Evolutionary conservation across 768 basidiomycete species (phyloP).

Genomic region (Tricholoma furcatifolium): DNA sequence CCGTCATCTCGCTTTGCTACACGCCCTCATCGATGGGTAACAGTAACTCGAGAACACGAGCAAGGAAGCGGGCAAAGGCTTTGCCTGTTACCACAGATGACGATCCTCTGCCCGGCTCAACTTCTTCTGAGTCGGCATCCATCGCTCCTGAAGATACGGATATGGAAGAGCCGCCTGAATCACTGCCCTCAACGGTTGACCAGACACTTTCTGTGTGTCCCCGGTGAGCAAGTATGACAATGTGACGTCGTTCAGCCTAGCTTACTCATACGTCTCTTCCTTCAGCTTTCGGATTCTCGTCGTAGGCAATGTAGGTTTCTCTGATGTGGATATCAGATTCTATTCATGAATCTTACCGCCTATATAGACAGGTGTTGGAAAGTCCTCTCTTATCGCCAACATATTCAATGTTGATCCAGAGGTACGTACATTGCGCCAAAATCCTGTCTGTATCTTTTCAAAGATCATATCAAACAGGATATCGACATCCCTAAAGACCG

Average conservation of each 20-base stretch:
- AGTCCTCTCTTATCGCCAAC: not conserved
- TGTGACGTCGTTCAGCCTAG: not conserved
- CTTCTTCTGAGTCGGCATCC: not conserved
- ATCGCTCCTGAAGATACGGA: too few species aligned
- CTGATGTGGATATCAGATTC: not conserved
- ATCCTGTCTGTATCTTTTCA: not conserved
- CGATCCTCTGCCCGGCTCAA: too few species aligned
- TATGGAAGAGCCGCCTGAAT: not conserved
- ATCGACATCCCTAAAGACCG: conserved; percentile 3
- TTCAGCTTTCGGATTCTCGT: conserved; percentile 2
- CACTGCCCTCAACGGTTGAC: not conserved
- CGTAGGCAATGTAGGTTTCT: conserved; percentile 3
- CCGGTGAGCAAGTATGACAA: not conserved
- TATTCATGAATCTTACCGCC: not conserved
- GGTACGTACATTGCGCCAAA: not conserved
- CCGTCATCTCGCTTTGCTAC: too few species aligned
- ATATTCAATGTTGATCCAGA: not conserved
- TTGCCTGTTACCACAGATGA: too few species aligned
- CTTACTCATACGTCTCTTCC: not conserved
- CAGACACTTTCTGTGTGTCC: not conserved
- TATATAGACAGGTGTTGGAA: conserved; percentile 3
- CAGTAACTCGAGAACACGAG: too few species aligned
- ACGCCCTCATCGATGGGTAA: too few species aligned
- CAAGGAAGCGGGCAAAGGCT: too few species aligned
- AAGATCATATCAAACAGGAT: not conserved